phyloP scores from a whole-genome alignment of 306 rosid genomes.

The Ormosia emarginata region DNA sequence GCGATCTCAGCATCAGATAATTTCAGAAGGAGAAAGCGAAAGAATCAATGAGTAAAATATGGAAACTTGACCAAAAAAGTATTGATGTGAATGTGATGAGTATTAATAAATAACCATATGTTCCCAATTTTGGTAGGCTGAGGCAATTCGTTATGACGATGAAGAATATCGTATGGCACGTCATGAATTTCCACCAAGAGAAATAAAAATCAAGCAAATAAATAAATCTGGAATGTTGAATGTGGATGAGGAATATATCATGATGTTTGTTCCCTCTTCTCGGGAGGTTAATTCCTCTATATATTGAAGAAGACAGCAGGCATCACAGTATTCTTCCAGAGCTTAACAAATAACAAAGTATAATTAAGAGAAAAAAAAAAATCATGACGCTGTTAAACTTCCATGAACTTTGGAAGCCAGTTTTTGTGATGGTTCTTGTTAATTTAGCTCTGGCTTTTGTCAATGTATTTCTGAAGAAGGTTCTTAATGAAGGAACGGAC shows the following conservation, averaged over 20 bases:
- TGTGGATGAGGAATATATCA: conserved; percentile 25
- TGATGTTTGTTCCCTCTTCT: conserved; percentile 14
- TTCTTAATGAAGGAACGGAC: conserved; percentile 58
- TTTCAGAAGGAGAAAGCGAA: background rate
- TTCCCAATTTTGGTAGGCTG: background rate
- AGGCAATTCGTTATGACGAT: background rate
- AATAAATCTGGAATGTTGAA: conserved; percentile 2
- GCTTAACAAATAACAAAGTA: background rate
- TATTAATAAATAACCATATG: background rate
- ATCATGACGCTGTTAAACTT: conserved; percentile 28
- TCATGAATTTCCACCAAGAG: conserved; percentile 25
- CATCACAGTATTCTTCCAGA: conserved; percentile 18
- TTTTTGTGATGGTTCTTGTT: conserved; percentile 50
- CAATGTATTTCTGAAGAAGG: conserved; percentile 70
- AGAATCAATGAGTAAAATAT: conserved; percentile 14
- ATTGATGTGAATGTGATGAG: background rate
- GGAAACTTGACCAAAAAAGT: background rate
- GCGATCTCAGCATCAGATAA: background rate
- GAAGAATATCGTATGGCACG: conserved; percentile 1
- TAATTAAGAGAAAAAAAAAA: background rate
- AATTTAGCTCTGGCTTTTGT: conserved; percentile 65
- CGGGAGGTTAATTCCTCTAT: conserved; percentile 25
- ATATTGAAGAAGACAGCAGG: background rate
- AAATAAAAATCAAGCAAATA: background rate
- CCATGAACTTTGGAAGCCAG: conserved; percentile 47